Base-by-base conservation (phyloP, 768 basidiomycete genomes). In the Rhizopogon vinicolor region DNA sequence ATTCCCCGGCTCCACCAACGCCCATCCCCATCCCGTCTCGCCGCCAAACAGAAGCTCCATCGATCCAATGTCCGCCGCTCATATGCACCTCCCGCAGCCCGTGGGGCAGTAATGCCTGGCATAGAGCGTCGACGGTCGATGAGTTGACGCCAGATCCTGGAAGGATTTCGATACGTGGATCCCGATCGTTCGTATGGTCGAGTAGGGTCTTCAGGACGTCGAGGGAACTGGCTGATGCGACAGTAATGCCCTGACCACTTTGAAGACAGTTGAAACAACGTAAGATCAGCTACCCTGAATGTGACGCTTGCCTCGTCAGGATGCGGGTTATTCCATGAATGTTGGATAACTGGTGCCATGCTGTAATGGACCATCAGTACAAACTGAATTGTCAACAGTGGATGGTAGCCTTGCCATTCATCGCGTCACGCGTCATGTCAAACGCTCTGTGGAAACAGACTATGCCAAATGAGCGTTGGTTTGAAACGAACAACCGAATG, bases 381-480 rank as follows among this genome's bases (percentile, higher is more conserved):
- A 25, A 25, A 39, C 41, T 16, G 52, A 6, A 43, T 3, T 45
- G 7, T 28, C 10, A 35, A 16, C 29, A 42, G 25, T 44, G 18
- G 22, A 22, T 22, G 8, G 40, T 14, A 5, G 43, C 61, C 65
- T 40, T 59, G 84, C 88, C 86, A 69, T 78, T 72, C 41, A 75
- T 68, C 3, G 78, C 63, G 60, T 86, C 76, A 48, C 67, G 66
- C 13, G 82, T 79, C 86, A 92, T 83, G 61, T 91, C 90, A 58
- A 91, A 85, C 31, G 89, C 89, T 53, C 89, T 75, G 63, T 91
- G 89, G 66, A 91, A 90, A 60, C 86, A 89, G 42, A 87, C 89
- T 90, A 44, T 22, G 50, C 25, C 25, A 25, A 25, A 4, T 25
- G 25, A 25, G 25, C 25, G 25, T 25, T 25, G 4, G 25, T 25